Percentiles rank a stretch among this genome's conserved stretches.
These are phyloP conservation scores for Candida dajiaensis DNA, from an alignment of 805 yeast genomes.

Conservation along the genomic window DNA sequence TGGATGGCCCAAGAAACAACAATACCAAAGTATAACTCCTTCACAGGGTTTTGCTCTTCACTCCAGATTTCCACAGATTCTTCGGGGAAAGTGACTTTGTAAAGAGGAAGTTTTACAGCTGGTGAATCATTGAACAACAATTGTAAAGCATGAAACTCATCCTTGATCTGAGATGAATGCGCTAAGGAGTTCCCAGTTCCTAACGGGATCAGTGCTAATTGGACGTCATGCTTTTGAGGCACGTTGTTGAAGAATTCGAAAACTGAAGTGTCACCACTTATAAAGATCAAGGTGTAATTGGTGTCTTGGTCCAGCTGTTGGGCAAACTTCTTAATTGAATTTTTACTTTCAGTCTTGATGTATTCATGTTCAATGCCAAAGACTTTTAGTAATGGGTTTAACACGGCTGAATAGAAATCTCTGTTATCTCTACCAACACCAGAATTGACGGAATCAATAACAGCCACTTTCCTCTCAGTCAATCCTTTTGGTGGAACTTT, in stretches of 20 bases:
- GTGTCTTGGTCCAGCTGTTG: conserved; percentile 17
- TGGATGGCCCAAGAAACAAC: conserved; percentile 85
- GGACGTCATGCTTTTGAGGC: conserved; percentile 18
- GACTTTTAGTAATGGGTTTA: conserved; percentile 41
- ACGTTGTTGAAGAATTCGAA: conserved; percentile 61
- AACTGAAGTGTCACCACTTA: conserved; percentile 86
- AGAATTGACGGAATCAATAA: conserved; percentile 32
- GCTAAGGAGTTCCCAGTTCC: conserved; percentile 89
- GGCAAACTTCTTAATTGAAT: conserved; percentile 39
- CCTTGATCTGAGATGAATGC: conserved; percentile 44
- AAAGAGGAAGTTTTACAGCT: conserved; percentile 26
- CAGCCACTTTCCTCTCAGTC: conserved; percentile 10
- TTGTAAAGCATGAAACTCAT: conserved; percentile 30
- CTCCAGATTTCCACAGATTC: conserved; percentile 7
- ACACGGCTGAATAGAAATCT: conserved; percentile 36
- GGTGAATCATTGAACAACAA: conserved; percentile 25
- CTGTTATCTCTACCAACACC: conserved; percentile 30
- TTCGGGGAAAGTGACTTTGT: conserved; percentile 27
- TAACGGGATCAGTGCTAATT: conserved; percentile 46
- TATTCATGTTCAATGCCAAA: conserved; percentile 34
- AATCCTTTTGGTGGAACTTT: neutral
- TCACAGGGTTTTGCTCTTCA: conserved; percentile 1
- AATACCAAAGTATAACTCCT: conserved; percentile 36
- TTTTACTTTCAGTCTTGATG: conserved; percentile 34
- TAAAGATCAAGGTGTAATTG: conserved; percentile 43